phyloP scores from a whole-genome alignment of 441 rosid species.

The Erodium moschatum region DNA sequence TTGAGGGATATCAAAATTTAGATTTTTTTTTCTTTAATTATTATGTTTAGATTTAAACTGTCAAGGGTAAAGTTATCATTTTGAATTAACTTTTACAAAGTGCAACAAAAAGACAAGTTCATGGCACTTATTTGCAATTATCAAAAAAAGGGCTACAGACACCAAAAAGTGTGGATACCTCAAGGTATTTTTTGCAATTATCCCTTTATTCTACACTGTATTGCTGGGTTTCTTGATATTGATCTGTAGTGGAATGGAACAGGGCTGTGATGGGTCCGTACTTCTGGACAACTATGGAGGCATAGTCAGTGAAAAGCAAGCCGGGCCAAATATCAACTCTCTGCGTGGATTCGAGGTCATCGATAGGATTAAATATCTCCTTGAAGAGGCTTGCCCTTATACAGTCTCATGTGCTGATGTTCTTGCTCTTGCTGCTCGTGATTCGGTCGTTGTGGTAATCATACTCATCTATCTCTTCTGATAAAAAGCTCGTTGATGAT shows the following conservation, averaged over 20 bases:
- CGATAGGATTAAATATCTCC: constrained; percentile 49
- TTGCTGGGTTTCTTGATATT: neutral
- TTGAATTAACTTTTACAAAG: too few species aligned
- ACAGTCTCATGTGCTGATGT: constrained; percentile 74
- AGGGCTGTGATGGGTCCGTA: constrained; percentile 80
- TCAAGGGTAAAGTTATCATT: too few species aligned
- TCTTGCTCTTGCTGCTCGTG: constrained; percentile 63
- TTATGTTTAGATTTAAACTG: too few species aligned
- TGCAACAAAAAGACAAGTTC: too few species aligned
- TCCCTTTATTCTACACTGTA: neutral
- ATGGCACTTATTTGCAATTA: too few species aligned
- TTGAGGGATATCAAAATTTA: too few species aligned
- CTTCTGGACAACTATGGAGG: constrained; percentile 55
- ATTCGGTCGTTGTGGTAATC: constrained; percentile 47
- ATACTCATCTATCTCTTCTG: neutral
- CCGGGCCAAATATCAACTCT: constrained; percentile 53
- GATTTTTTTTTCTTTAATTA: too few species aligned
- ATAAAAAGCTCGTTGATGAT: neutral
- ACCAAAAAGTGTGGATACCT: too few species aligned
- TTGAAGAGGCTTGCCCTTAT: constrained; percentile 70
- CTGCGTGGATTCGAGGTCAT: constrained; percentile 62
- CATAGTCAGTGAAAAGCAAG: constrained; percentile 63
- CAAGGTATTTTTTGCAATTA: too few species aligned
- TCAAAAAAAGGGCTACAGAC: too few species aligned
- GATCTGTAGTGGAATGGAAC: neutral